phyloP scores from a whole-genome alignment of 2,329 filamentous ascomycete genomes.

The Ramichloridium luteum region DNA sequence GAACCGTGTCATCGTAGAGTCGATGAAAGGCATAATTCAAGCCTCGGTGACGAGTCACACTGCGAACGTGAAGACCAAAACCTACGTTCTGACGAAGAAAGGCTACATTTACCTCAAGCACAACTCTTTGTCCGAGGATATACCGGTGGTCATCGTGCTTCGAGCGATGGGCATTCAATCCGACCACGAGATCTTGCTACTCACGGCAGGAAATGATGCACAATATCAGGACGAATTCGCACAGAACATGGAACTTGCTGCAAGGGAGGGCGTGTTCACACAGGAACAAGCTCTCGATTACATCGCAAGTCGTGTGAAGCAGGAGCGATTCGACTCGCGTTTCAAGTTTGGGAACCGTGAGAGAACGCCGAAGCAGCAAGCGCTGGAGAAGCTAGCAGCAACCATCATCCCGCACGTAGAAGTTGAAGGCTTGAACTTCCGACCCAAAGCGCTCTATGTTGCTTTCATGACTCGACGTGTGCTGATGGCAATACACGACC shows the following conservation, averaged over 20 bases:
- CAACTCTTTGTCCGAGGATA: conserved; percentile 82
- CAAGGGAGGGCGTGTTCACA: conserved; percentile 72
- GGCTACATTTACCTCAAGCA: conserved; percentile 80
- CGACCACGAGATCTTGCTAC: conserved; percentile 85
- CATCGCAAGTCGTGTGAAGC: conserved; percentile 76
- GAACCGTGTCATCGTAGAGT: conserved; percentile 95
- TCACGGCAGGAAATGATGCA: conserved; percentile 78
- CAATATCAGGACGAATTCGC: conserved; percentile 90
- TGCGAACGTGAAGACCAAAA: conserved; percentile 95
- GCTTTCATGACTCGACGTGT: conserved; percentile 97
- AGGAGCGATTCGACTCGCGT: conserved; percentile 47
- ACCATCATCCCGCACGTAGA: conserved; percentile 92
- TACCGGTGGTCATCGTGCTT: conserved; percentile 88
- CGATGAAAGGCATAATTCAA: conserved; percentile 86
- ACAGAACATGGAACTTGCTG: conserved; percentile 87
- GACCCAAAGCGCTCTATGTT: conserved; percentile 92
- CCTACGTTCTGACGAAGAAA: conserved; percentile 89
- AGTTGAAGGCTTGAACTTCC: conserved; percentile 82
- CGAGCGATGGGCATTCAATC: conserved; percentile 90
- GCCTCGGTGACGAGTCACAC: conserved; percentile 97
- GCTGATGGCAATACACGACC: conserved; percentile 82
- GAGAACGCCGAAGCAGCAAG: conserved; percentile 79
- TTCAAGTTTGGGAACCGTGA: conserved; percentile 48
- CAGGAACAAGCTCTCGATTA: conserved; percentile 94
- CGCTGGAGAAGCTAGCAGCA: conserved; percentile 80